phyloP scores from a whole-genome alignment of 768 basidiomycete species.

The Lactarius tabidus region DNA sequence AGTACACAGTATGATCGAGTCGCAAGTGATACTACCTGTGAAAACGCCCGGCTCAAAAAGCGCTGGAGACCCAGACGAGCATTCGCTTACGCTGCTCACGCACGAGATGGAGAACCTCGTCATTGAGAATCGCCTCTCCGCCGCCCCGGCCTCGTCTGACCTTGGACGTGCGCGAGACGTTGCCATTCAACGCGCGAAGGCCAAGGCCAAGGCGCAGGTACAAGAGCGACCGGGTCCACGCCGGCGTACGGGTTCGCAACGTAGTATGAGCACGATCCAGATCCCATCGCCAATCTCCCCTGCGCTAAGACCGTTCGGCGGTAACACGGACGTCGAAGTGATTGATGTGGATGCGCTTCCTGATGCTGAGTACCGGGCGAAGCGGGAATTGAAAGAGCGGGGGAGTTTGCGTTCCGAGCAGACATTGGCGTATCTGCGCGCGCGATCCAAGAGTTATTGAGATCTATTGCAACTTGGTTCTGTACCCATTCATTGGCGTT shows the following conservation, averaged over 20 bases:
- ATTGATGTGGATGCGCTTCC: constrained; percentile 24
- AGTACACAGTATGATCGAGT: constrained; percentile 18
- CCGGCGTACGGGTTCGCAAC: constrained; percentile 19
- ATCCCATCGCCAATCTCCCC: constrained; percentile 21
- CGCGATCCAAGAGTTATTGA: constrained; percentile 24
- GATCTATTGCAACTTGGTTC: not conserved
- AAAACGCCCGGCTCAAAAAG: constrained; percentile 2
- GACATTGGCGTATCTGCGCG: constrained; percentile 6
- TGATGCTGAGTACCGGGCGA: not conserved
- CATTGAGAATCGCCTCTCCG: constrained; percentile 21
- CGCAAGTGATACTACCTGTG: constrained; percentile 13
- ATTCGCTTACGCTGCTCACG: constrained; percentile 21
- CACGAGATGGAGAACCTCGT: constrained; percentile 26
- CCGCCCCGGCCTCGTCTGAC: constrained; percentile 15
- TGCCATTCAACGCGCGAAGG: constrained; percentile 17
- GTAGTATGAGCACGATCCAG: constrained; percentile 14
- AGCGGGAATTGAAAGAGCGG: not conserved
- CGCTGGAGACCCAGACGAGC: constrained; percentile 11
- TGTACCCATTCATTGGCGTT: not conserved
- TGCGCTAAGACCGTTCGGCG: not conserved
- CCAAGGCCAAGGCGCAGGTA: constrained; percentile 8
- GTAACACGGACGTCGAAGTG: constrained; percentile 1
- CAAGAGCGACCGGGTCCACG: constrained; percentile 12
- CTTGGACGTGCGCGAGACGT: constrained; percentile 18
- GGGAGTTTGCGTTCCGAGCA: not conserved